phyloP scores from a whole-genome alignment of 1,284 basidiomycete species.

The Meira nashicola region DNA sequence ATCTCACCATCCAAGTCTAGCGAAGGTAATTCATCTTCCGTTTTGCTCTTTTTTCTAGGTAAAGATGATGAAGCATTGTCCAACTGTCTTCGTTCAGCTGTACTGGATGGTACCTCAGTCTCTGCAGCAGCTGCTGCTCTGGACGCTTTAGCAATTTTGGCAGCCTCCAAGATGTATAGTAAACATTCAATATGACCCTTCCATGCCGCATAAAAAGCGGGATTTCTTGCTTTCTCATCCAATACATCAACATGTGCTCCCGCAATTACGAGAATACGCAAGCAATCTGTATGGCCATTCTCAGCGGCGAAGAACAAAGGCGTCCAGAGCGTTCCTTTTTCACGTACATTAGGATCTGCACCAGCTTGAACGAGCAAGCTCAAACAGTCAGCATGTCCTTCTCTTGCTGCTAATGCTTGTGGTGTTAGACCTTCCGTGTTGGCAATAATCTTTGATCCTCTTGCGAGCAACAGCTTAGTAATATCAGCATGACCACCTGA shows the following conservation, averaged over 20 bases:
- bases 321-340: constrained; percentile 96
- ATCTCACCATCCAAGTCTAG: constrained; percentile 54
- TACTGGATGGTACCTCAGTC: neutral
- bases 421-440: constrained; percentile 95
- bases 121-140: neutral
- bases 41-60: constrained; percentile 1
- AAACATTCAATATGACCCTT: constrained; percentile 72
- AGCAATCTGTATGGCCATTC: constrained; percentile 73
- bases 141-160: constrained; percentile 1
- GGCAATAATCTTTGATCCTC: constrained; percentile 71
- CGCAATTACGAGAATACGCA: constrained; percentile 71
- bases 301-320: constrained; percentile 93
- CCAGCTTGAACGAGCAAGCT: constrained; percentile 64
- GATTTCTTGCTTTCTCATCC: constrained; percentile 80
- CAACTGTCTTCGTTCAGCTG: neutral
- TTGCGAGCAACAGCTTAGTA: constrained; percentile 69
- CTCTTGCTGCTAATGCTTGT: constrained; percentile 93
- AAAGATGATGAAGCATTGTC: neutral
- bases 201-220: constrained; percentile 96
- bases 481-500: constrained; percentile 83
- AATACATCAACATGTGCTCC: constrained; percentile 68
- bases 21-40: constrained; percentile 18
- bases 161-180: constrained; percentile 55
- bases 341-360: constrained; percentile 62
- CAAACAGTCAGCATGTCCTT: constrained; percentile 82